Evolutionary conservation across 805 yeast species (phyloP).

Genomic region (Jamesozyma spencerorum): DNA sequence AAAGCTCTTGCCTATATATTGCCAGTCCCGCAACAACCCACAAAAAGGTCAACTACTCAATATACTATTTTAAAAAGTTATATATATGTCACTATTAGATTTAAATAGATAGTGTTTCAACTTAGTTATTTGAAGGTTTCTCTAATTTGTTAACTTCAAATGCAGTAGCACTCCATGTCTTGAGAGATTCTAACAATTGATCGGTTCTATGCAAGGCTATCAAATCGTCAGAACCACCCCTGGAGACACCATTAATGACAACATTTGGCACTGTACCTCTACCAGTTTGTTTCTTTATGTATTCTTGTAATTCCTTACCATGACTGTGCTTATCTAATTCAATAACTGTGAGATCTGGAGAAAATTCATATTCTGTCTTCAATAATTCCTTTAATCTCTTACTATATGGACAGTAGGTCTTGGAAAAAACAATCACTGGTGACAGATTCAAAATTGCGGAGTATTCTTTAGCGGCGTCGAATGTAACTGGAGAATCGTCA

Average conservation of each 20-base stretch:
- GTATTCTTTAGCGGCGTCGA: conserved; percentile 46
- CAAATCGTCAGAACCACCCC: conserved; percentile 89
- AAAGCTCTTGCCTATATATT: no score
- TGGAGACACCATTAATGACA: conserved; percentile 58
- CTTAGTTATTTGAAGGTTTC: conserved; percentile 17
- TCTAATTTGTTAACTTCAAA: conserved; percentile 10
- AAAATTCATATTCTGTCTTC: conserved; percentile 46
- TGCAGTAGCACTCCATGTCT: conserved; percentile 22
- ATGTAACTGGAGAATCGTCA: conserved; percentile 12
- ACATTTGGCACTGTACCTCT: conserved; percentile 88
- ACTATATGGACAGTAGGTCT: conserved; percentile 65
- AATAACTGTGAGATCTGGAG: conserved; percentile 64
- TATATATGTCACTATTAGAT: no score
- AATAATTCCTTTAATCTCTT: conserved; percentile 60
- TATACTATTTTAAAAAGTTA: no score
- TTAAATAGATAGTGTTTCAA: no score
- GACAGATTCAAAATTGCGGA: conserved; percentile 47
- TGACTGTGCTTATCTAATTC: conserved; percentile 76
- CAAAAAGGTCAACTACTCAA: no score
- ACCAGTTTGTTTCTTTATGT: conserved; percentile 60
- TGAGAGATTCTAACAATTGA: conserved; percentile 41
- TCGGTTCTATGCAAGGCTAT: conserved; percentile 49
- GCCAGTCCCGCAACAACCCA: no score
- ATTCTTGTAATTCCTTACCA: conserved; percentile 67
- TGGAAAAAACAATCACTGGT: conserved; percentile 55